phyloP scores from a whole-genome alignment of 306 rosid genomes.

The Chamaecrista fasciculata region DNA sequence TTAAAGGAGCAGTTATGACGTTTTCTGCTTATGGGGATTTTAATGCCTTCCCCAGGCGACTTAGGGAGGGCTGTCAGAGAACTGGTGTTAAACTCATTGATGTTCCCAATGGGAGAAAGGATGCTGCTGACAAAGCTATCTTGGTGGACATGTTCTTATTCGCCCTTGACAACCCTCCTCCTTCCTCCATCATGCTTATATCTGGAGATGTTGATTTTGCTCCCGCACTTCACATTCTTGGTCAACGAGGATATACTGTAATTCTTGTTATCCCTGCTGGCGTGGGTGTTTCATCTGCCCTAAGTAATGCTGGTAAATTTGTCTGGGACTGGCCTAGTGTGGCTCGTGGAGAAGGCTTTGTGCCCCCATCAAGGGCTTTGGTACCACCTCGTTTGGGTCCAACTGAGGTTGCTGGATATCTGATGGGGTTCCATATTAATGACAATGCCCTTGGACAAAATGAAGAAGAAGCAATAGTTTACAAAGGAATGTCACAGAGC shows the following conservation, averaged over 20 bases:
- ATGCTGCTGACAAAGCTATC: conserved; percentile 98
- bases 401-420: conserved; percentile 59
- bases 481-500: conserved; percentile 70
- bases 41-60: conserved; percentile 83
- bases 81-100: conserved; percentile 92
- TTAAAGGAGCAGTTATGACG: conserved; percentile 77
- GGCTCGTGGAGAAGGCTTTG: conserved; percentile 92
- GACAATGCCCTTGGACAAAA: conserved; percentile 51
- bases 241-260: conserved; percentile 90
- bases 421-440: conserved; percentile 66
- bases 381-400: conserved; percentile 51
- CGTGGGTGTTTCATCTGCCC: conserved; percentile 91
- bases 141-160: conserved; percentile 96
- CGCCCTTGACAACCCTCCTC: conserved; percentile 99
- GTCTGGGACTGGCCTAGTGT: conserved; percentile 99
- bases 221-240: conserved; percentile 94
- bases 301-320: conserved; percentile 93
- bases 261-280: conserved; percentile 90
- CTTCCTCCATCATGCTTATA: conserved; percentile 88
- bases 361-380: conserved; percentile 57
- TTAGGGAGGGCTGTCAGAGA: conserved; percentile 97
- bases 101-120: conserved; percentile 98
- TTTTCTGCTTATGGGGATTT: conserved; percentile 96
- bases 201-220: conserved; percentile 97
- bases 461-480: conserved; percentile 84